Evolutionary conservation across 2,329 filamentous ascomycete species (phyloP).

Genomic region (Microascus cirrosus): DNA sequence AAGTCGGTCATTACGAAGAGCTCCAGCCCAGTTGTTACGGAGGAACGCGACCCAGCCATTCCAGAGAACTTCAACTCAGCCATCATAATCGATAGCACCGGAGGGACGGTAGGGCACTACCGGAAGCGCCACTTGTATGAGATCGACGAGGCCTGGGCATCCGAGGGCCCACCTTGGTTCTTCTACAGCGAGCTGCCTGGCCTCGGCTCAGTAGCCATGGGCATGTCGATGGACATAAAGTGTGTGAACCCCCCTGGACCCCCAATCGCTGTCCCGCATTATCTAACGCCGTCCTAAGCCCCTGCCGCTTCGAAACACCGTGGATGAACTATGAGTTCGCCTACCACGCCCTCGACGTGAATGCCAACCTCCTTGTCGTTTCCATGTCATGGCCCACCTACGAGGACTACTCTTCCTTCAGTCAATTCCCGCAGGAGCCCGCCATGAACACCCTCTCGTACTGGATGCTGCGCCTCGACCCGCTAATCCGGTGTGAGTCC

Average conservation of each 20-base stretch:
- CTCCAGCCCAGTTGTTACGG: conserved; percentile 13
- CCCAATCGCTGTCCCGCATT: background rate
- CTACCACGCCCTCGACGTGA: conserved; percentile 41
- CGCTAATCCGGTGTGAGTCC: conserved; percentile 40
- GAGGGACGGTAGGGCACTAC: conserved; percentile 40
- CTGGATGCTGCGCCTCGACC: conserved; percentile 63
- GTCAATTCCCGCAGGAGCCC: conserved; percentile 39
- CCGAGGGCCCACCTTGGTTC: conserved; percentile 39
- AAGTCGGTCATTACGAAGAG: conserved; percentile 31
- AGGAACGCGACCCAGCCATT: background rate
- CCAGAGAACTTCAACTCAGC: conserved; percentile 30
- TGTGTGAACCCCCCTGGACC: conserved; percentile 9
- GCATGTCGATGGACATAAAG: conserved; percentile 48
- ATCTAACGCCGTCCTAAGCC: background rate
- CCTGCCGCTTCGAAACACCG: conserved; percentile 7
- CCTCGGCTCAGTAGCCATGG: conserved; percentile 35
- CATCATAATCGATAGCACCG: conserved; percentile 36
- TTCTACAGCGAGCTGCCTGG: conserved; percentile 26
- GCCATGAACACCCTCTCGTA: conserved; percentile 66
- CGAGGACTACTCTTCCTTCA: conserved; percentile 34
- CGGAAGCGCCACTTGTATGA: conserved; percentile 44
- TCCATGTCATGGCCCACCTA: conserved; percentile 69
- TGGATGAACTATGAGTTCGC: conserved; percentile 19
- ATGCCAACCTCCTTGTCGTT: conserved; percentile 53
- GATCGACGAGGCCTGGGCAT: conserved; percentile 51